Evolutionary conservation across 2,329 filamentous ascomycete genomes (phyloP).

Genomic region (Cladosporium sp.): DNA sequence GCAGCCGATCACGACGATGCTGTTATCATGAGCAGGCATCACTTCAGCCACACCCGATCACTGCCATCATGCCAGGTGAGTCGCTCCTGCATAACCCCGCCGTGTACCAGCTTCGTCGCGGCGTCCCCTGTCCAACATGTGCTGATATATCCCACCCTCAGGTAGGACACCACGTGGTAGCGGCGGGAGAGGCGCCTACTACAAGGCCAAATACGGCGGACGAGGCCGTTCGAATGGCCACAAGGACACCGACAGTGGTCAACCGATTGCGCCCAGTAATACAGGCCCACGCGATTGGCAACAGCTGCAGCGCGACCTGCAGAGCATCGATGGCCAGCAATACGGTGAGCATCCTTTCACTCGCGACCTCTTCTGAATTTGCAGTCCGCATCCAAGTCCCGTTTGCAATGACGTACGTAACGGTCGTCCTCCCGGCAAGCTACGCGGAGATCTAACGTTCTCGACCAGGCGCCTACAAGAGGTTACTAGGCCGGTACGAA

Average conservation of each 20-base stretch:
- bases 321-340: constrained; percentile 26
- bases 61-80: constrained; percentile 16
- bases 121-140: not conserved
- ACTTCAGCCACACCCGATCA: not conserved
- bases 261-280: not conserved
- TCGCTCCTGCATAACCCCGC: not conserved
- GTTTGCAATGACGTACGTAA: not conserved
- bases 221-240: constrained; percentile 13
- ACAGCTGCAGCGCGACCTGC: constrained; percentile 21
- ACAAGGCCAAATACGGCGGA: constrained; percentile 26
- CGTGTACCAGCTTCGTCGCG: too few species aligned
- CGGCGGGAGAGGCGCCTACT: constrained; percentile 29
- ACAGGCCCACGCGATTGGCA: constrained; percentile 20
- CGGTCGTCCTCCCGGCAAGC: not conserved
- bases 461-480: constrained; percentile 29
- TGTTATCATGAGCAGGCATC: not conserved
- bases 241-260: not conserved
- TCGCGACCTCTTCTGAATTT: not conserved
- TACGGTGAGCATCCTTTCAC: constrained; percentile 23
- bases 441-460: not conserved
- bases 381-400: not conserved
- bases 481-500: constrained; percentile 25
- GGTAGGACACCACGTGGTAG: constrained; percentile 14
- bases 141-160: constrained; percentile 15
- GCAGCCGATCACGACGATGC: not conserved